Evolutionary conservation across 108 stramenopile genomes (phyloP).

Genomic region (Mayamaea pseudoterrestris): DNA sequence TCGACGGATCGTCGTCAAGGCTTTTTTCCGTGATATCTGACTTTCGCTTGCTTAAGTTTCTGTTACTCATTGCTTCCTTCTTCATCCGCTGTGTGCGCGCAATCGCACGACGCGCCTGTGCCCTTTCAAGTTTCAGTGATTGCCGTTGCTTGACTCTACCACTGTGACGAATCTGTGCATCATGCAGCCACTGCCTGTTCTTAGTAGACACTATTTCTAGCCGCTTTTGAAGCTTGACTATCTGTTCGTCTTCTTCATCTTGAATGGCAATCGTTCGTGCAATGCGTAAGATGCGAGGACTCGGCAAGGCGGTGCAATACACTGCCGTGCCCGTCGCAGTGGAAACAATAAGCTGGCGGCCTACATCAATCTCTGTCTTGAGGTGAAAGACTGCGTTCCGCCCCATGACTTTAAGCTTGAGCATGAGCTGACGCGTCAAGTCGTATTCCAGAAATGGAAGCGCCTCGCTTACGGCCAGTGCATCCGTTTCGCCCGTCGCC

Average conservation of each 20-base stretch:
- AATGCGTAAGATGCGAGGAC: slow-evolving; percentile 70
- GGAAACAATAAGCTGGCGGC: slow-evolving; percentile 65
- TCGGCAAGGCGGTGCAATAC: slow-evolving; percentile 83
- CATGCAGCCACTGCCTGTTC: slow-evolving; percentile 51
- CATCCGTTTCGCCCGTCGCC: slow-evolving; percentile 75
- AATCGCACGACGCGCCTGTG: slow-evolving; percentile 39
- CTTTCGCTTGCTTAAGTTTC: slow-evolving; percentile 13
- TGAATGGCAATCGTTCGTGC: slow-evolving; percentile 63
- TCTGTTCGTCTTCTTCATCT: slow-evolving; percentile 72
- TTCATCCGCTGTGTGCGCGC: slow-evolving; percentile 41
- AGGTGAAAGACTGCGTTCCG: slow-evolving; percentile 83
- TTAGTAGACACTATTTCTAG: slow-evolving; percentile 68
- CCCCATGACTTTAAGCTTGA: slow-evolving; percentile 89
- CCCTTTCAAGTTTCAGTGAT: slow-evolving; percentile 42
- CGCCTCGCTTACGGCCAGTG: slow-evolving; percentile 85
- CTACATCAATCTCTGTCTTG: slow-evolving; percentile 80
- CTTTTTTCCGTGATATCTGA: no score
- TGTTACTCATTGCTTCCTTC: slow-evolving; percentile 12
- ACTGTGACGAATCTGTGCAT: slow-evolving; percentile 42
- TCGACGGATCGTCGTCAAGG: not conserved
- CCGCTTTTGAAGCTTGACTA: slow-evolving; percentile 61
- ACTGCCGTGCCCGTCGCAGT: slow-evolving; percentile 81
- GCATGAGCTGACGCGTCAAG: slow-evolving; percentile 90
- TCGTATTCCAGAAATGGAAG: slow-evolving; percentile 94
- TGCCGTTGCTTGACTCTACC: slow-evolving; percentile 33